Conservation (phyloP, 371 early-diverging fungal species). For the Conidiobolus incongruus region DNA sequence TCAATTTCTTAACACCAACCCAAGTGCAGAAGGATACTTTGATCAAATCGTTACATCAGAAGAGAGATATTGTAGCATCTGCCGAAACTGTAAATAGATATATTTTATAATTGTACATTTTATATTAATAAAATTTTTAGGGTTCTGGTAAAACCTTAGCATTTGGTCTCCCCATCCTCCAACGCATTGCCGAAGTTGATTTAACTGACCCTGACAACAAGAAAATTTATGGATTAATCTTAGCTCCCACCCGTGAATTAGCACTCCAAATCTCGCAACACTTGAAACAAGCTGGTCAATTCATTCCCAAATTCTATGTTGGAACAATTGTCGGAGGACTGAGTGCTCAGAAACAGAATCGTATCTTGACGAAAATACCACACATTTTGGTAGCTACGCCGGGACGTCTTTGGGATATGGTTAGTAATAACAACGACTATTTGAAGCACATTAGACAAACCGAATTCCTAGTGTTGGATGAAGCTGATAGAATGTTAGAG, state of each 20-base stretch:
- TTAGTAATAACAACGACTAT: constrained; percentile 33
- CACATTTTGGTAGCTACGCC: constrained; percentile 95
- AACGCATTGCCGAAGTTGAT: constrained; percentile 20
- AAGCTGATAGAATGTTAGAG: constrained; percentile 95
- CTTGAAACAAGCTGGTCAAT: constrained; percentile 30
- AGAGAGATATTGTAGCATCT: constrained; percentile 90
- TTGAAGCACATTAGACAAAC: constrained; percentile 25
- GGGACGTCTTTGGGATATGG: constrained; percentile 87
- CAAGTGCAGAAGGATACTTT: constrained; percentile 82
- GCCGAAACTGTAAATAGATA: constrained; percentile 66
- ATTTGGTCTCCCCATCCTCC: constrained; percentile 71
- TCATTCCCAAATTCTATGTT: constrained; percentile 14
- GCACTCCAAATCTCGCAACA: constrained; percentile 75
- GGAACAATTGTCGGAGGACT: constrained; percentile 82
- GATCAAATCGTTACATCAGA: constrained; percentile 30
- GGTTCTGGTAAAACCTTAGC: constrained; percentile 90
- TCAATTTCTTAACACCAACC: constrained; percentile 64
- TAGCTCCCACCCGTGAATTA: constrained; percentile 84
- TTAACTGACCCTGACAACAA: constrained; percentile 10
- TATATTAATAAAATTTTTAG: constrained; percentile 6
- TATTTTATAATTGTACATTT: not conserved
- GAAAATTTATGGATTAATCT: constrained; percentile 26
- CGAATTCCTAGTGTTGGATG: constrained; percentile 76
- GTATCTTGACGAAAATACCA: constrained; percentile 37
- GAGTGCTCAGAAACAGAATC: constrained; percentile 72